phyloP scores from a whole-genome alignment of 345 rosid species.

The Heritiera fomes region DNA sequence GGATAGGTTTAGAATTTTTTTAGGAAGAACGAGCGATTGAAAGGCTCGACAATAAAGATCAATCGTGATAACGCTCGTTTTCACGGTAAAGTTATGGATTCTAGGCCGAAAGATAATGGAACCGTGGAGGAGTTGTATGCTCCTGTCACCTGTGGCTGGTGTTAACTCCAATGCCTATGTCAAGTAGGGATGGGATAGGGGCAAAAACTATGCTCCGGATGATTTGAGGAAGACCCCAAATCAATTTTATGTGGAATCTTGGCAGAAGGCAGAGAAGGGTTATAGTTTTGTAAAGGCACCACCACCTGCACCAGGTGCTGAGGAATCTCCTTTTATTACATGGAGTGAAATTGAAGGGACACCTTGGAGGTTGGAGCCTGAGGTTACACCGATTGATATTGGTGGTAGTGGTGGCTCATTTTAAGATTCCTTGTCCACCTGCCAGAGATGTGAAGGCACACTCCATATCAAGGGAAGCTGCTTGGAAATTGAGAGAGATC shows the following conservation, averaged over 20 bases:
- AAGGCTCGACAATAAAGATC: slow-evolving; percentile 73
- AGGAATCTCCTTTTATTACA: slow-evolving; percentile 86
- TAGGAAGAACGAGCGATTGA: slow-evolving; percentile 76
- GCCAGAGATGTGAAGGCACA: slow-evolving; percentile 82
- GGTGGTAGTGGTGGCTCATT: slow-evolving; percentile 86
- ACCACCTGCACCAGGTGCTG: slow-evolving; percentile 90
- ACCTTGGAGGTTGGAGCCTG: slow-evolving; percentile 76
- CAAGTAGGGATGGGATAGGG: slow-evolving; percentile 68
- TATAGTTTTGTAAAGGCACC: slow-evolving; percentile 90
- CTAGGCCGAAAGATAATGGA: slow-evolving; percentile 81
- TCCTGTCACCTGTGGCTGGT: slow-evolving; percentile 72
- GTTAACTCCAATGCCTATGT: slow-evolving; percentile 66
- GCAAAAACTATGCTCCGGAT: slow-evolving; percentile 81
- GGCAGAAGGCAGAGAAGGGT: slow-evolving; percentile 77
- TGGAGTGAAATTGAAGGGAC: slow-evolving; percentile 99
- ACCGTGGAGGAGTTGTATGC: slow-evolving; percentile 73
- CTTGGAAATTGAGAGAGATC: slow-evolving; percentile 78
- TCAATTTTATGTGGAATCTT: slow-evolving; percentile 70
- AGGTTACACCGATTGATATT: slow-evolving; percentile 87
- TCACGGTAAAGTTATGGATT: slow-evolving; percentile 82
- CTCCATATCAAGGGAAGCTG: slow-evolving; percentile 84
- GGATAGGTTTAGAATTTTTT: no score
- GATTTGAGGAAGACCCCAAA: slow-evolving; percentile 88
- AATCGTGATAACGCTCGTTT: slow-evolving; percentile 64
- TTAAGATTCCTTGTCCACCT: slow-evolving; percentile 75